Conservation (phyloP, 1,284 basidiomycete genomes). For the Trametes polyzona region DNA sequence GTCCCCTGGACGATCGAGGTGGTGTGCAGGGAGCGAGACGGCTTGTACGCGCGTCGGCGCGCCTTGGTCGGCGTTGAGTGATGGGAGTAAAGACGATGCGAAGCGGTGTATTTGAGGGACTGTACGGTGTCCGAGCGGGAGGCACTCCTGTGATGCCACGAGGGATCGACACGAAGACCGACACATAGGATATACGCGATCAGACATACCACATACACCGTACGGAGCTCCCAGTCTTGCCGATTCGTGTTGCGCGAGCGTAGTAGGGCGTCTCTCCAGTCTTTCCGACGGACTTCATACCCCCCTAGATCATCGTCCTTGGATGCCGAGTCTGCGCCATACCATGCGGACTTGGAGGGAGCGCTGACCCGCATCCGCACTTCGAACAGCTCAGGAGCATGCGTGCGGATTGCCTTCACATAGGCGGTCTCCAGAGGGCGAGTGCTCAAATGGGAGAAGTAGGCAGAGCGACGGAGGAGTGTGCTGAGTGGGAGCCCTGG, state of each 20-base stretch:
- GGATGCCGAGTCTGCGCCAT: conserved; percentile 30
- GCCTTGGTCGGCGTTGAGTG: conserved; percentile 12
- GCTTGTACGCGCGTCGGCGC: conserved; percentile 46
- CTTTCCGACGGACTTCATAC: conserved; percentile 64
- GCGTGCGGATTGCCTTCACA: conserved; percentile 56
- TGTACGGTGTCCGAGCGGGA: conserved; percentile 58
- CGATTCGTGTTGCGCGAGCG: conserved; percentile 40
- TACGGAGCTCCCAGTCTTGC: conserved; percentile 61
- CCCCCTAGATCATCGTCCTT: conserved; percentile 41
- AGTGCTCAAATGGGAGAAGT: conserved; percentile 32
- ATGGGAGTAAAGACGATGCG: conserved; percentile 43
- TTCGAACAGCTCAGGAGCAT: conserved; percentile 52
- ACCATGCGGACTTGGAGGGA: conserved; percentile 45
- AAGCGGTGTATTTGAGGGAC: conserved; percentile 53
- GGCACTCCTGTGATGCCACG: conserved; percentile 57
- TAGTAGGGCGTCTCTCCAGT: conserved; percentile 40
- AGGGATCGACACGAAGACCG: not conserved
- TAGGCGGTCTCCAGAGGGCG: conserved; percentile 50
- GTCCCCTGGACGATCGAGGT: conserved; percentile 57
- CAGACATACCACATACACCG: conserved; percentile 64
- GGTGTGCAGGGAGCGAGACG: conserved; percentile 60
- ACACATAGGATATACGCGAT: not conserved
- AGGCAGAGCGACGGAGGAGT: conserved; percentile 46
- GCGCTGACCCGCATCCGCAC: conserved; percentile 58
- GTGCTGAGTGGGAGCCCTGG: conserved; percentile 63